These are phyloP conservation scores for Aspergillus phoenicis DNA, from an alignment of 2,329 filamentous ascomycete genomes.

Conservation along the genomic window DNA sequence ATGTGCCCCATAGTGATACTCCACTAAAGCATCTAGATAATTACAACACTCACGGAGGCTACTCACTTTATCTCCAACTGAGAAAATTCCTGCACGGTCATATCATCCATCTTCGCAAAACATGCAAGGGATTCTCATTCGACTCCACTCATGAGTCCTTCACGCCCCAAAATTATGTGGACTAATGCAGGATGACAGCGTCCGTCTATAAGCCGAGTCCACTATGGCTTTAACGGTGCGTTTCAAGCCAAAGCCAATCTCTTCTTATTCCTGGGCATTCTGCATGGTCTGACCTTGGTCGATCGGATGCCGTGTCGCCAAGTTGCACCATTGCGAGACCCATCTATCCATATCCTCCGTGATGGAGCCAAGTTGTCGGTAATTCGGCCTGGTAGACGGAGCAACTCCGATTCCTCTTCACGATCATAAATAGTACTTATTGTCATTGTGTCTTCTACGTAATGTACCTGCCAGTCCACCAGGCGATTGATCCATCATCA, in stretches of 20 bases:
- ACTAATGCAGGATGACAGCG: constrained; percentile 6
- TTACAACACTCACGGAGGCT: too few relatives aligned
- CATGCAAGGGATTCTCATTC: not conserved
- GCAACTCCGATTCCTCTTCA: constrained; percentile 13
- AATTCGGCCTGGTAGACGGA: constrained; percentile 15
- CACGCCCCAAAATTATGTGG: not conserved
- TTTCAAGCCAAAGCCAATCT: not conserved
- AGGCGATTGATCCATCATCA: not conserved
- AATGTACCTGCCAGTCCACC: not conserved
- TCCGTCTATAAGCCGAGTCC: not conserved
- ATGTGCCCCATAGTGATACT: too few relatives aligned
- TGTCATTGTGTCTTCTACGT: not conserved
- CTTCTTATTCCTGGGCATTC: not conserved
- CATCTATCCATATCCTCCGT: not conserved
- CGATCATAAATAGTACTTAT: not conserved
- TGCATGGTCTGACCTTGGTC: not conserved
- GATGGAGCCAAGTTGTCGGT: constrained; percentile 8
- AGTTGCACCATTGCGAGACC: not conserved
- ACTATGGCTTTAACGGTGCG: not conserved
- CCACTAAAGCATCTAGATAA: too few relatives aligned
- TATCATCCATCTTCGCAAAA: not conserved
- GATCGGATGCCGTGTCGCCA: constrained; percentile 1
- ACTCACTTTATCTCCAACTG: too few relatives aligned
- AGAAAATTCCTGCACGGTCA: too few relatives aligned
- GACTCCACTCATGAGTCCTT: not conserved